Percentiles rank a stretch among this genome's conserved stretches.
phyloP scores from a whole-genome alignment of 805 yeast genomes.

The Metschnikowia kunwiensis region DNA sequence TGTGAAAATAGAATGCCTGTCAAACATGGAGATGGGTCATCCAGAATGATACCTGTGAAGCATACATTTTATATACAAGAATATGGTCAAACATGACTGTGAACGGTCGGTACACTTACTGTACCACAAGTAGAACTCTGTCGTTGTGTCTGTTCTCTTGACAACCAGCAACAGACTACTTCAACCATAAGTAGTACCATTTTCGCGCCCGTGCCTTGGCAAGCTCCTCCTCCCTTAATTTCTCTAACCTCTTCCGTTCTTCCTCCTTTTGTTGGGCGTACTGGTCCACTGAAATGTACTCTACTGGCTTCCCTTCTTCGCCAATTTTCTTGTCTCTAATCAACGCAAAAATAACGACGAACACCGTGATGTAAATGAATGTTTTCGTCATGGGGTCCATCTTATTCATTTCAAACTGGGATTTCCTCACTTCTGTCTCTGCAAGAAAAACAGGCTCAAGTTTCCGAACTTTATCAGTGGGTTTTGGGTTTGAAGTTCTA shows the following conservation, averaged over 20 bases:
- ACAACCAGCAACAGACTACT: no score
- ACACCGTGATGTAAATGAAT: constrained; percentile 46
- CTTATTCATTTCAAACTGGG: constrained; percentile 45
- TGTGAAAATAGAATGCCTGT: no score
- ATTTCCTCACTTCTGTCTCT: constrained; percentile 42
- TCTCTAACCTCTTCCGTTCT: constrained; percentile 16
- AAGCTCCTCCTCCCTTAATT: constrained; percentile 13
- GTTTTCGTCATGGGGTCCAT: constrained; percentile 58
- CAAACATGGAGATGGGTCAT: no score
- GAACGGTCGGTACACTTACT: no score
- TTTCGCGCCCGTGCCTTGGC: constrained; percentile 21
- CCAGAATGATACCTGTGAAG: no score
- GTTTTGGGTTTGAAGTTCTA: constrained; percentile 24
- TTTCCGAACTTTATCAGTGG: constrained; percentile 25
- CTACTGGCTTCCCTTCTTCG: constrained; percentile 41
- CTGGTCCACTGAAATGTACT: constrained; percentile 36
- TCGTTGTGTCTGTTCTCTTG: no score
- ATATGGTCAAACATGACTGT: no score
- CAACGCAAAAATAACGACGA: constrained; percentile 50
- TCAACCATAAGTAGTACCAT: constrained; percentile 56
- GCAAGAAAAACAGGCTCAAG: constrained; percentile 41
- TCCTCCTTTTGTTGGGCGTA: constrained; percentile 28
- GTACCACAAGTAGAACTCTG: no score
- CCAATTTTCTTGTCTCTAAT: constrained; percentile 54
- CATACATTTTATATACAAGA: no score